A percentile compares a stretch with the other conserved stretches of the same genome.
These are phyloP conservation scores for Ceriops zippeliana DNA, from an alignment of 345 rosid genomes.

Conservation along the genomic window DNA sequence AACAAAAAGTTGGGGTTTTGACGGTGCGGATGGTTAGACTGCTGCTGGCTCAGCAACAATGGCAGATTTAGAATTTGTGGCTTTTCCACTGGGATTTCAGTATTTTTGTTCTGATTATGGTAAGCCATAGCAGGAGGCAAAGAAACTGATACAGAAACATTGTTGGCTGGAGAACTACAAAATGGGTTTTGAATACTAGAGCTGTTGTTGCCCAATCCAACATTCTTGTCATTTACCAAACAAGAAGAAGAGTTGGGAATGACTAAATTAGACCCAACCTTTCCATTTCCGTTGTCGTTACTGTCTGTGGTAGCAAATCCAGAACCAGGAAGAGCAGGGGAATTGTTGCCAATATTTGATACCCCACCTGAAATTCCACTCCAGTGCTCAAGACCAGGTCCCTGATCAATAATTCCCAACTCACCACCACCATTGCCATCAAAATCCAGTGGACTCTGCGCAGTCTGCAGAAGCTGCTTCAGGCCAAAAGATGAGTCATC, in stretches of 20 bases:
- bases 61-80: conserved; percentile 33
- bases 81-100: conserved; percentile 34
- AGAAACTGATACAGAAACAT: conserved; percentile 20
- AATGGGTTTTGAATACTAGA: conserved; percentile 21
- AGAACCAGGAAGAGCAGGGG: conserved; percentile 27
- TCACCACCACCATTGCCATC: conserved; percentile 35
- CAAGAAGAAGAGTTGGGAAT: conserved; percentile 25
- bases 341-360: conserved; percentile 25
- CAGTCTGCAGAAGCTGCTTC: conserved; percentile 34
- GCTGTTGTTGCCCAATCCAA: conserved; percentile 17
- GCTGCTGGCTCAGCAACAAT: conserved; percentile 38
- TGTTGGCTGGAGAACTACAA: conserved; percentile 23
- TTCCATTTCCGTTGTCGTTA: conserved; percentile 30
- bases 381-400: conserved; percentile 26
- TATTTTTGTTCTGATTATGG: conserved; percentile 27
- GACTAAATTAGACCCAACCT: conserved; percentile 20
- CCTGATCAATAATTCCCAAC: conserved; percentile 38
- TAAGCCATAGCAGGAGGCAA: conserved; percentile 28
- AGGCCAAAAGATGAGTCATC: conserved; percentile 44
- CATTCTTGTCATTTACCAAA: conserved; percentile 20
- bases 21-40: conserved; percentile 18
- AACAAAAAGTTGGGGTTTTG: conserved; percentile 37
- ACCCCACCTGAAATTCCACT: conserved; percentile 20
- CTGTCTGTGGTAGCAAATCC: conserved; percentile 19
- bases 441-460: conserved; percentile 31